Evolutionary conservation across 345 rosid genomes (phyloP).

Genomic region (Linum tenue): DNA sequence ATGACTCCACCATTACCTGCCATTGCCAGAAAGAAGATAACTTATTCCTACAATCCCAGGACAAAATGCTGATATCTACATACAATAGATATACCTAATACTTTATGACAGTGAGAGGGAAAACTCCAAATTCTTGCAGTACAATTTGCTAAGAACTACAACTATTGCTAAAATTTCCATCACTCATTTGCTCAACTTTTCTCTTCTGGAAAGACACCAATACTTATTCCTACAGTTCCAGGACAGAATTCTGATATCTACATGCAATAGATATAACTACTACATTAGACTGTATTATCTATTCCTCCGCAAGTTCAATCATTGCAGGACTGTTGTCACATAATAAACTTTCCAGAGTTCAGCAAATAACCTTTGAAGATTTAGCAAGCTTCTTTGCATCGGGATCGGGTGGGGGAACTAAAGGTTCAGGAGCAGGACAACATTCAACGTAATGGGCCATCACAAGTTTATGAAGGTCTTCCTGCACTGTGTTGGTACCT

Average conservation of each 20-base stretch:
- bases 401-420: constrained; percentile 36
- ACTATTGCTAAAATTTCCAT: background rate
- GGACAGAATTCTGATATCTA: background rate
- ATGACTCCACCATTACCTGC: constrained; percentile 38
- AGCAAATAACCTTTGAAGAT: constrained; percentile 49
- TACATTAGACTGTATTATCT: no score
- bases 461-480: constrained; percentile 41
- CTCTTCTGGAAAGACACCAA: no score
- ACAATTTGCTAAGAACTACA: no score
- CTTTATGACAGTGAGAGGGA: no score
- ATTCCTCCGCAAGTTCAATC: no score
- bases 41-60: background rate
- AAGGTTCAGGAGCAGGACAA: constrained; percentile 69
- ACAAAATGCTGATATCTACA: no score
- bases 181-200: background rate
- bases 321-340: no score
- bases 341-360: constrained; percentile 12
- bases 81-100: no score
- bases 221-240: background rate
- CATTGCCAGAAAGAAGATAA: background rate
- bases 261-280: no score
- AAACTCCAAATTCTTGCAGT: no score
- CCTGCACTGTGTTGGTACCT: constrained; percentile 34
- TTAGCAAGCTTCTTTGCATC: constrained; percentile 47
- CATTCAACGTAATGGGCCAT: constrained; percentile 63